Conservation (phyloP, 371 early-diverging fungal genomes). For the Coemansia sp. region DNA sequence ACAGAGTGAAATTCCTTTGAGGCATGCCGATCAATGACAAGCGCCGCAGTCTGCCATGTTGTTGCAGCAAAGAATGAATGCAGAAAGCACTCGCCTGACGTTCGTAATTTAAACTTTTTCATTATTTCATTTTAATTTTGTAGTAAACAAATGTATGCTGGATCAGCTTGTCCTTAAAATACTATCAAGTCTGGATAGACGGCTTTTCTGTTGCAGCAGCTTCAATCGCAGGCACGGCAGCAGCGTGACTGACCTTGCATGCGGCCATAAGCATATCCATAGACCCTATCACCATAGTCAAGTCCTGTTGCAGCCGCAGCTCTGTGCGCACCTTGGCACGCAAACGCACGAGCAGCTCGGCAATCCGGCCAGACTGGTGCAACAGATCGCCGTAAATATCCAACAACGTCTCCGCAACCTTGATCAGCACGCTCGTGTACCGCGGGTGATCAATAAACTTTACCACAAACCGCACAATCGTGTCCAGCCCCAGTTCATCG, state of each 20-base stretch:
- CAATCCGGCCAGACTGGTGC: conserved; percentile 62
- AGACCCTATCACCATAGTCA: conserved; percentile 74
- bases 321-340: conserved; percentile 69
- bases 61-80: too few relatives aligned
- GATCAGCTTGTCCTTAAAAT: background rate
- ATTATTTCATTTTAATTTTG: too few relatives aligned
- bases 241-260: conserved; percentile 54
- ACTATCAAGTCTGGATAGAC: background rate
- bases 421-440: conserved; percentile 72
- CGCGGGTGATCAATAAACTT: conserved; percentile 75
- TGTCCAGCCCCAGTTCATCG: conserved; percentile 82
- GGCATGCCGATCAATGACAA: too few relatives aligned
- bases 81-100: too few relatives aligned
- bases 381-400: conserved; percentile 81
- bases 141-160: background rate
- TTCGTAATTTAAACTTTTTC: too few relatives aligned
- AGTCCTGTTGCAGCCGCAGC: conserved; percentile 71
- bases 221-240: conserved; percentile 24
- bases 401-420: conserved; percentile 60
- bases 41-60: too few relatives aligned
- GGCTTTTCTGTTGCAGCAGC: background rate
- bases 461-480: conserved; percentile 75
- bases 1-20: too few relatives aligned
- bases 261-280: conserved; percentile 70
- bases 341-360: conserved; percentile 63